Conservation (phyloP, 768 basidiomycete species). For the Tulasnella calospora region DNA sequence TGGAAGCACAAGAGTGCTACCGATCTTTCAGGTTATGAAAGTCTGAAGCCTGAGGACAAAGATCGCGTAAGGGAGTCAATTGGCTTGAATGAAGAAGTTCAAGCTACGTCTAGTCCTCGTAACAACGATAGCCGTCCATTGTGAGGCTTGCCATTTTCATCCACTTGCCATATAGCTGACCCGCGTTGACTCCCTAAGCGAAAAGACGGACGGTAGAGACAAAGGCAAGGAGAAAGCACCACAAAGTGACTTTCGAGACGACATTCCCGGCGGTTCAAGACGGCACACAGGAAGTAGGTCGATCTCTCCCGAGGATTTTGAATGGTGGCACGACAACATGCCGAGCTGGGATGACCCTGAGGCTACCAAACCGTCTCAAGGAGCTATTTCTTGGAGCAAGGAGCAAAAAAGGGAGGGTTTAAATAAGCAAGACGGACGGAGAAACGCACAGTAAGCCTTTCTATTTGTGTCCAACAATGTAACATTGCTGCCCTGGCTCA, state of each 20-base stretch:
- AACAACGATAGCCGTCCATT: not conserved
- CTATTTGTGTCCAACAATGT: not conserved
- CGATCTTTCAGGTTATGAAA: not conserved
- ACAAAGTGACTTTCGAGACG: not conserved
- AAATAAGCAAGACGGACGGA: not conserved
- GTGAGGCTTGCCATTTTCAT: not conserved
- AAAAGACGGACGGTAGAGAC: not conserved
- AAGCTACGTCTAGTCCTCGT: not conserved
- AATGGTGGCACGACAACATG: not conserved
- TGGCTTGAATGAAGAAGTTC: not conserved
- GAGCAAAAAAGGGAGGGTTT: not conserved
- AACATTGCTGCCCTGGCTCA: not conserved
- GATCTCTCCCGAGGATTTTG: not conserved
- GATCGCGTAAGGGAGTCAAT: not conserved
- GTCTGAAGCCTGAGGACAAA: not conserved
- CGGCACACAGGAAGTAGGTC: not conserved
- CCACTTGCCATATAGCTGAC: not conserved
- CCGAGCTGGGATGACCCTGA: not conserved
- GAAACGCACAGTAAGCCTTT: not conserved
- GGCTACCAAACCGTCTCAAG: not conserved
- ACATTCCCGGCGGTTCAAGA: not conserved
- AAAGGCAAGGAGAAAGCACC: not conserved
- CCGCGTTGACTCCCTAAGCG: not conserved
- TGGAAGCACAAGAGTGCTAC: not conserved
- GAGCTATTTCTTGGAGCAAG: not conserved